Conservation (phyloP, 257 asterid species). For the Ilex aquifolium region DNA sequence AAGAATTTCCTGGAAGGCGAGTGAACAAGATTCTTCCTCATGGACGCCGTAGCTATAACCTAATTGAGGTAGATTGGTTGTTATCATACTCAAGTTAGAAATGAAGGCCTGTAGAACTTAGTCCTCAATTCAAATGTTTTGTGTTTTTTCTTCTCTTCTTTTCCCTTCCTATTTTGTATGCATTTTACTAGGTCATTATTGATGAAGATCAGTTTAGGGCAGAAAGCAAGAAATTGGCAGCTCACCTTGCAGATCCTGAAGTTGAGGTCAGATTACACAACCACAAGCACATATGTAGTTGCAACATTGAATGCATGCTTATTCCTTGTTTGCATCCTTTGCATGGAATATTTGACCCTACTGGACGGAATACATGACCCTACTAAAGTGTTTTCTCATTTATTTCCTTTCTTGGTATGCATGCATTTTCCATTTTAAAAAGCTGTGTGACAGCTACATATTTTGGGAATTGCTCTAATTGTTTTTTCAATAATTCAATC, state of each 20-base stretch:
- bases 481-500: no score
- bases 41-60: constrained; percentile 74
- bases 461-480: no score
- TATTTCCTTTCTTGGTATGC: no score
- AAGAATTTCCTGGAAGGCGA: constrained; percentile 92
- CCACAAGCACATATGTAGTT: constrained; percentile 7
- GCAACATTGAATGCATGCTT: constrained; percentile 1
- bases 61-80: constrained; percentile 61
- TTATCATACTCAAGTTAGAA: no score
- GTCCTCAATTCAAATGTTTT: neutral
- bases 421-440: no score
- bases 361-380: no score
- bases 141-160: no score
- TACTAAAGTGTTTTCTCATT: no score
- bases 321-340: no score
- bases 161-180: neutral
- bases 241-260: constrained; percentile 99
- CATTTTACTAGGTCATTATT: constrained; percentile 53
- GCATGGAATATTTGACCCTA: no score
- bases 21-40: constrained; percentile 93
- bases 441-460: no score
- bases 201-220: constrained; percentile 85
- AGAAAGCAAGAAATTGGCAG: constrained; percentile 83
- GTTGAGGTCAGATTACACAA: constrained; percentile 59
- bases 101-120: no score